Base-by-base conservation (phyloP, 192 early-diverging fungal genomes). In the Rhizoclosmatium sp. region DNA sequence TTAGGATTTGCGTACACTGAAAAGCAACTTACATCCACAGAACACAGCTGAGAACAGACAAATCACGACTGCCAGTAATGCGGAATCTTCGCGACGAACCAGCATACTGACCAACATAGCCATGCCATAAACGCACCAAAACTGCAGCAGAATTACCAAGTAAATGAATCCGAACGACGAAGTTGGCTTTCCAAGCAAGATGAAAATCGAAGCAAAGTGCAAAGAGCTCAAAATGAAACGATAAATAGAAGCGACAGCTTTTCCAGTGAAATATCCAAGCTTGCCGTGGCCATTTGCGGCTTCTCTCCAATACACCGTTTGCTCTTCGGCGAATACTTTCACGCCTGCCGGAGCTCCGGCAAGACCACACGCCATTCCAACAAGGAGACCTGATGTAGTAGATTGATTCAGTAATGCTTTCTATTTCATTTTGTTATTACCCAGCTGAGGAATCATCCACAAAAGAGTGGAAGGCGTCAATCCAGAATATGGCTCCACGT, bases 301-400 rank as follows among this genome's bases (percentile, higher is more conserved):
- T 62, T 87, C 86, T 46, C 86, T 66, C 82, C 82, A 87, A 70
- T 73, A 87, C 5, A 87, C 81, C 1, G 81, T 44, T 67, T 82
- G 81, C 54, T 87, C 86, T 47, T 84, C 80, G 45, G 75, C 47
- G 82, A 87, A 87, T 39, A 87, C 80, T 42, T 84, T 87, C 1
- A 85, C 84, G 12, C 80, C 84, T n/a, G 84, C 82, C 0, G 86
- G 84, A 3, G 80, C 76, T 23, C 79, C 81, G 3, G 83, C 82
- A 1, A 87, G 78, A 4, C 66, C 83, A 54, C 76, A 46, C 42
- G 71, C 80, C 12, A 87, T 59, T 21, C 79, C 81, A 21, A 79
- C n/a, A 47, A 81, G 76, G n/a, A 79, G 71, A 21, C 78, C 73
- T 51, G 59, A 82, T 84, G 60, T 56, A 81, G 9, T 41, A 60